A percentile compares a stretch with the other conserved stretches of the same genome.
phyloP scores from a whole-genome alignment of 1,284 basidiomycete genomes.

The Tilletia caries region DNA sequence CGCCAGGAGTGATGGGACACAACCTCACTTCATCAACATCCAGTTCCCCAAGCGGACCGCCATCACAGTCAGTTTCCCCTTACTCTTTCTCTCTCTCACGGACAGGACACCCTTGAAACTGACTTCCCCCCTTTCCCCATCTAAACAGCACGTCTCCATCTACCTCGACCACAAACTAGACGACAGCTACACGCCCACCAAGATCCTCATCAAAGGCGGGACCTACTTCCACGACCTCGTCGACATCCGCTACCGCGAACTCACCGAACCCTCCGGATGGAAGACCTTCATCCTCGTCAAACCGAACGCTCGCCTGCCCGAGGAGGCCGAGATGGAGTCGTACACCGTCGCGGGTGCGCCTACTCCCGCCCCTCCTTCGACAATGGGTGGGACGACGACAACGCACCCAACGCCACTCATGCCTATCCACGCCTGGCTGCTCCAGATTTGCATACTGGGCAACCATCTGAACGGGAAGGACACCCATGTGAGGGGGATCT shows the following conservation, averaged over 20 bases:
- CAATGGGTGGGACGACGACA: neutral
- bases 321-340: conserved; percentile 63
- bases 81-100: neutral
- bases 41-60: conserved; percentile 87
- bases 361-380: neutral
- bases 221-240: conserved; percentile 88
- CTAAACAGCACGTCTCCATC: conserved; percentile 77
- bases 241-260: conserved; percentile 64
- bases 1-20: conserved; percentile 86
- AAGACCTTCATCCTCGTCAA: conserved; percentile 79
- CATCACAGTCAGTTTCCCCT: conserved; percentile 67
- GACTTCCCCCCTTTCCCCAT: neutral
- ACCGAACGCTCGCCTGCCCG: conserved; percentile 16
- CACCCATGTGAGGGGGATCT: conserved; percentile 88
- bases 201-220: conserved; percentile 82
- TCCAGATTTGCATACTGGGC: conserved; percentile 83
- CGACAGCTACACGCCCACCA: conserved; percentile 95
- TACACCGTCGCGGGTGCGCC: conserved; percentile 3
- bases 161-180: conserved; percentile 81
- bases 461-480: conserved; percentile 99
- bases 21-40: conserved; percentile 91
- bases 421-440: conserved; percentile 76
- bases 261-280: conserved; percentile 92
- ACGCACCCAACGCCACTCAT: neutral
- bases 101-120: neutral